Base-by-base conservation (phyloP, 345 rosid genomes). In the Stellera chamaejasme region DNA sequence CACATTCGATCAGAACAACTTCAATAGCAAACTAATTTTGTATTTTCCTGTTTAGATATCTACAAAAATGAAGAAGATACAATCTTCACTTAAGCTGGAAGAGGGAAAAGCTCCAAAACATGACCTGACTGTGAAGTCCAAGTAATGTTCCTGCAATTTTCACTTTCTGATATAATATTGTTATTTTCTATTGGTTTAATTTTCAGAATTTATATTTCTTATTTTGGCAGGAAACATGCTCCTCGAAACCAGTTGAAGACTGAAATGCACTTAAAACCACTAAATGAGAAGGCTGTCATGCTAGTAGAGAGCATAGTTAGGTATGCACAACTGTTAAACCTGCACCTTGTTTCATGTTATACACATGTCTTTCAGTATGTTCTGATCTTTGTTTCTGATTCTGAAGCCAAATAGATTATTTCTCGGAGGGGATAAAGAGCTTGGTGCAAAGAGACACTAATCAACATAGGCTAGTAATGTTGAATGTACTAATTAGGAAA, bases 41-140 rank as follows among this genome's bases (percentile, higher is more conserved):
- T 72, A 47, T 57, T 42, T 55, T 48, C 43, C 66, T 71, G 54
- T 61, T 48, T 70, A 91, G 99, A 80, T 87, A 66, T 79, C 68
- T 74, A 70, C 66, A 12, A 82, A 77, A 70, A 80, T 84, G 74
- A 82, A 72, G 80, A 87, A 82, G 68, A 61, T 89, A 68, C 77
- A 72, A 44, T 77, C 87, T 56, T 27, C 64, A 56, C 60, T 82
- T 64, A 81, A 77, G 66, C 52, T 27, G 52, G 94, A 81, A 59
- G 79, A 72, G 58, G 69, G 66, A 58, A 80, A 73, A 61, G 68
- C 76, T 66, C 67, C 61, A 72, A 81, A 79, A 72, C 79, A 68
- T 67, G 88, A 88, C 61, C 52, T 71, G 65, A 66, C 54, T 36
- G 59, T 36, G 64, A 72, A 66, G 59, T 66, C 80, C 79, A 82